phyloP scores from a whole-genome alignment of 768 basidiomycete species.

The Lactarius akahatsu region DNA sequence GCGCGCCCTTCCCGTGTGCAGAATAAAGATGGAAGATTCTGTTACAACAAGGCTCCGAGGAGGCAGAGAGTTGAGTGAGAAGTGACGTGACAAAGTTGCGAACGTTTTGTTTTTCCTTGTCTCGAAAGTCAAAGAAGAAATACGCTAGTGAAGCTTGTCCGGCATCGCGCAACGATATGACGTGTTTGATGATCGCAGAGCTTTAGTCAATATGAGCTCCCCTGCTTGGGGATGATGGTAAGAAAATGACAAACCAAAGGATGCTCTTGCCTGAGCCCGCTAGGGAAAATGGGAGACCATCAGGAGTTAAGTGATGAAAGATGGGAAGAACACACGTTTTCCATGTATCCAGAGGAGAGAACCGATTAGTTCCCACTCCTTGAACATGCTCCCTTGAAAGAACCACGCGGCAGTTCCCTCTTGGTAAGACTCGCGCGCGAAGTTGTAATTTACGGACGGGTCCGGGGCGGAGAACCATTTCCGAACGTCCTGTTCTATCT shows the following conservation, averaged over 20 bases:
- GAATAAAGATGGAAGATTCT: neutral
- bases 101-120: neutral
- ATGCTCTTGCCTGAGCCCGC: neutral
- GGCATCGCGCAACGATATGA: neutral
- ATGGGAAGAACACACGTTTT: neutral
- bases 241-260: neutral
- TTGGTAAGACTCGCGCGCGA: neutral
- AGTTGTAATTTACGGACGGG: neutral
- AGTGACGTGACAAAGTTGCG: neutral
- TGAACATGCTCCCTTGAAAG: neutral
- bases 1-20: neutral
- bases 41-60: accelerated
- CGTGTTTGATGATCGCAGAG: neutral
- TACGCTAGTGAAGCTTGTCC: neutral
- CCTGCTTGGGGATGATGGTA: neutral
- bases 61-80: neutral
- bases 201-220: neutral
- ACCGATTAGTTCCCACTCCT: neutral
- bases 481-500: neutral
- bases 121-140: neutral
- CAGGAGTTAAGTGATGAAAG: neutral
- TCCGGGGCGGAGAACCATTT: neutral
- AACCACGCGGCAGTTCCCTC: neutral
- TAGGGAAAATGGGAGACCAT: neutral
- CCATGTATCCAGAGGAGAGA: neutral